Evolutionary conservation across 768 basidiomycete species (phyloP), one percentile per base, ranked within the genome.

Genomic region (Agaricus blazei): DNA sequence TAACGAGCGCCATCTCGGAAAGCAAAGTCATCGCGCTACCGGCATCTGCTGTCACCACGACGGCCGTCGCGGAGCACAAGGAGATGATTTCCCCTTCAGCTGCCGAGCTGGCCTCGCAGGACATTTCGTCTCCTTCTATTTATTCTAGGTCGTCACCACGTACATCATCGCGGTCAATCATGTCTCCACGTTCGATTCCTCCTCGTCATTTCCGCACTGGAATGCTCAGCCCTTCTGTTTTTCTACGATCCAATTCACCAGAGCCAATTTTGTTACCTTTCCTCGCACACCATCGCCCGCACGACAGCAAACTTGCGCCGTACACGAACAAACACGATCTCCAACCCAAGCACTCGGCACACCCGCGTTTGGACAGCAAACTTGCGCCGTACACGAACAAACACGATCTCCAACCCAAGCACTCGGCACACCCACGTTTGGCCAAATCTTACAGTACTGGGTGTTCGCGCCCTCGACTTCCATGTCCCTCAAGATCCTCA

Each of bases 391-490:
- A 31, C 46, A 49, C 36, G 31, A 12, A 37, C 57, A 41, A 38
- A 34, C 50, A 51, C 46, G 40, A 44, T 58, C 53, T 51, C 48
- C 52, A 38, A 28, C 52, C n/a, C n/a, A n/a, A n/a, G n/a, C n/a
- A n/a, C n/a, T n/a, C n/a, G n/a, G n/a, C n/a, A n/a, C n/a, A n/a
- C n/a, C n/a, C n/a, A n/a, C n/a, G n/a, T n/a, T n/a, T n/a, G n/a
- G 52, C 28, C 24, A 11, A 23, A 88, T 67, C 68, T 90, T 89
- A 72, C 86, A 87, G 62, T 82, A 88, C 48, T 79, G 77, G 29
- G 86, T 91, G 59, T 77, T 82, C 0, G 92, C 81, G 9, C 87
- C 83, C 54, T 82, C 81, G 4, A 70, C 69, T 54, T 89, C 84
- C 44, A 92, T 77, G 48, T 90, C 84, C 44, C 75, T 72, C 53